These are phyloP conservation scores for Evansstolkia leycettana DNA, from an alignment of 495 filamentous ascomycete species.

Conservation along the genomic window DNA sequence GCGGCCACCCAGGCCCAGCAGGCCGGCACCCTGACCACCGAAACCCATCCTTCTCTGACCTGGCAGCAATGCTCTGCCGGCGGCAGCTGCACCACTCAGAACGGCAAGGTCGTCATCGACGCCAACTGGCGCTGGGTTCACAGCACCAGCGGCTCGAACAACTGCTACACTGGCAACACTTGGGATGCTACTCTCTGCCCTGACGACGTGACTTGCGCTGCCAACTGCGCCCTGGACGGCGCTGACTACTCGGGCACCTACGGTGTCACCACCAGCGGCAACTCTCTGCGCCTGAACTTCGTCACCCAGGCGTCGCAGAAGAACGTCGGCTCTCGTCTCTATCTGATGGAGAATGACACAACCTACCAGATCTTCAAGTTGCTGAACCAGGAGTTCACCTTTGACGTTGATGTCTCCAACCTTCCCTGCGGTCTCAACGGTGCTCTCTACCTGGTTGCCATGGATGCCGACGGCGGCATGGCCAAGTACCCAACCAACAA, in stretches of 20 bases:
- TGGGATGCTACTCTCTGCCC: conserved; percentile 46
- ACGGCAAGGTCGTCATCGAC: conserved; percentile 49
- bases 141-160: conserved; percentile 34
- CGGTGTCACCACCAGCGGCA: conserved; percentile 43
- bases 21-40: conserved; percentile 40
- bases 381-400: conserved; percentile 51
- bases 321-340: conserved; percentile 51
- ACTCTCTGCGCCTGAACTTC: conserved; percentile 42
- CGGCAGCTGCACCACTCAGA: conserved; percentile 38
- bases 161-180: conserved; percentile 52
- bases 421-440: conserved; percentile 63
- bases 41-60: conserved; percentile 47
- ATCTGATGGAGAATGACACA: conserved; percentile 39
- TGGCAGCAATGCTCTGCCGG: conserved; percentile 41
- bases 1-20: too few relatives aligned
- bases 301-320: conserved; percentile 32
- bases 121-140: conserved; percentile 56
- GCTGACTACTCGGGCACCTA: conserved; percentile 44
- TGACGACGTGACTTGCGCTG: conserved; percentile 38
- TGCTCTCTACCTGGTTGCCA: conserved; percentile 55
- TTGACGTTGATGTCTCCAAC: conserved; percentile 53
- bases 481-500: conserved; percentile 41
- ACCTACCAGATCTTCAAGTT: conserved; percentile 51
- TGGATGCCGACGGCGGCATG: conserved; percentile 51
- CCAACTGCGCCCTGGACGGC: conserved; percentile 49